Evolutionary conservation across 148 eudicot genomes (phyloP).

Genomic region (Polygonum maritimum): DNA sequence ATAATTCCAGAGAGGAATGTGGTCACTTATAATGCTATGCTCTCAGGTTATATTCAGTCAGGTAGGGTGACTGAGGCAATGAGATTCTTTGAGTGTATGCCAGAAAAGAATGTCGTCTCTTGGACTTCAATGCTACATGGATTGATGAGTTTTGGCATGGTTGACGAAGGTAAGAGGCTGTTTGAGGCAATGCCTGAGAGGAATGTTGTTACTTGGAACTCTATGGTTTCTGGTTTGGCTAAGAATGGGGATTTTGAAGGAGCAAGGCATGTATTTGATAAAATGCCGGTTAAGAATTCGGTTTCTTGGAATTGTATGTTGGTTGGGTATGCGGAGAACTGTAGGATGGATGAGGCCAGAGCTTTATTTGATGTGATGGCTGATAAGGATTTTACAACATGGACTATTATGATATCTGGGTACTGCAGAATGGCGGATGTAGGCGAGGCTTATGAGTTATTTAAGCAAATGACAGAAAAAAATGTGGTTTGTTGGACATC

Average conservation of each 20-base stretch:
- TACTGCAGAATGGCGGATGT: conserved; percentile 27
- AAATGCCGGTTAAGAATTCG: conserved; percentile 24
- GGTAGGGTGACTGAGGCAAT: conserved; percentile 27
- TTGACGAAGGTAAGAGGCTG: conserved; percentile 27
- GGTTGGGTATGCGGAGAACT: conserved; percentile 27
- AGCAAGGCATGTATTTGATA: conserved; percentile 28
- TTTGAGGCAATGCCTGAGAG: conserved; percentile 36
- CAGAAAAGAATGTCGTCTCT: conserved; percentile 34
- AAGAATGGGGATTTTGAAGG: conserved; percentile 28
- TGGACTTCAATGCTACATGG: conserved; percentile 40
- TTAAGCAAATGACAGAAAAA: conserved; percentile 25
- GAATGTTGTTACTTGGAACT: conserved; percentile 38
- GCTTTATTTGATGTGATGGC: conserved; percentile 32
- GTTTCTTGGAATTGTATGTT: conserved; percentile 39
- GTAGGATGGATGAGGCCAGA: conserved; percentile 33
- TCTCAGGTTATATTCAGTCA: conserved; percentile 25
- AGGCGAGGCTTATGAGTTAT: conserved; percentile 22
- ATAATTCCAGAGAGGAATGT: conserved; percentile 31
- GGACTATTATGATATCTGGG: conserved; percentile 32
- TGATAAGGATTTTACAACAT: conserved; percentile 27
- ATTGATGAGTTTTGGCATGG: conserved; percentile 25
- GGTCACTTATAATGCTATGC: conserved; percentile 36
- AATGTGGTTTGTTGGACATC: conserved; percentile 45
- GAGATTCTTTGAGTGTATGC: conserved; percentile 26
- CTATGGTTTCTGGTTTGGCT: conserved; percentile 32